Conservation (phyloP, 2,329 filamentous ascomycete species). For the Phyllosticta capitalensis region DNA sequence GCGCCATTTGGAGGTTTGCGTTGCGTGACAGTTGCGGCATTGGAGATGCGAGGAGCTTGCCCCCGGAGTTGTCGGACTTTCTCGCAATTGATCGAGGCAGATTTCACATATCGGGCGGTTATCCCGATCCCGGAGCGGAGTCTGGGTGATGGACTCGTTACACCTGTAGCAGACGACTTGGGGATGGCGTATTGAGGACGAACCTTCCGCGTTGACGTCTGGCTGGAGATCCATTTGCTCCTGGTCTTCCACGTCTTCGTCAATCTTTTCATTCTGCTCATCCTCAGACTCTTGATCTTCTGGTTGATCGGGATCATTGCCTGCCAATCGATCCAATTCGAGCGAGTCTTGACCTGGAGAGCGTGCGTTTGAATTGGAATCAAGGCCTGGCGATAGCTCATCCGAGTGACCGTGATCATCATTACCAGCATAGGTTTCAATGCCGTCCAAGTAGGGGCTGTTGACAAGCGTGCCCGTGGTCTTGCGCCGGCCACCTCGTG, state of each 20-base stretch:
- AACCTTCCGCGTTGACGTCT: background rate
- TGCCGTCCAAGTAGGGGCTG: background rate
- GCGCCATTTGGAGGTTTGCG: background rate
- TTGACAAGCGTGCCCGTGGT: background rate
- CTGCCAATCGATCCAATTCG: background rate
- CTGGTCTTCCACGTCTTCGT: background rate
- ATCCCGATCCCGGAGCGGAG: background rate
- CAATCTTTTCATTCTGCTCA: background rate
- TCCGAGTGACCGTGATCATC: background rate
- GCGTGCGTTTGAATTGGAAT: background rate
- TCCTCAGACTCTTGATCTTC: background rate
- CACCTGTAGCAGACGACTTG: background rate
- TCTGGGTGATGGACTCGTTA: background rate
- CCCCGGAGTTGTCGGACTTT: background rate
- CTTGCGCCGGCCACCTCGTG: background rate
- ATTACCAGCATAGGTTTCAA: background rate
- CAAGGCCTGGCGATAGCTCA: background rate
- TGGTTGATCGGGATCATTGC: background rate
- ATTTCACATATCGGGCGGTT: background rate
- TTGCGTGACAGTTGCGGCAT: background rate
- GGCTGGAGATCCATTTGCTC: background rate
- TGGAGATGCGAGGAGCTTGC: background rate
- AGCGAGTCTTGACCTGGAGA: background rate
- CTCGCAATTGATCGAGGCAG: background rate
- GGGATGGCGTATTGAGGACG: background rate